phyloP scores from a whole-genome alignment of 2,329 filamentous ascomycete species.

The Apiospora phragmitis region DNA sequence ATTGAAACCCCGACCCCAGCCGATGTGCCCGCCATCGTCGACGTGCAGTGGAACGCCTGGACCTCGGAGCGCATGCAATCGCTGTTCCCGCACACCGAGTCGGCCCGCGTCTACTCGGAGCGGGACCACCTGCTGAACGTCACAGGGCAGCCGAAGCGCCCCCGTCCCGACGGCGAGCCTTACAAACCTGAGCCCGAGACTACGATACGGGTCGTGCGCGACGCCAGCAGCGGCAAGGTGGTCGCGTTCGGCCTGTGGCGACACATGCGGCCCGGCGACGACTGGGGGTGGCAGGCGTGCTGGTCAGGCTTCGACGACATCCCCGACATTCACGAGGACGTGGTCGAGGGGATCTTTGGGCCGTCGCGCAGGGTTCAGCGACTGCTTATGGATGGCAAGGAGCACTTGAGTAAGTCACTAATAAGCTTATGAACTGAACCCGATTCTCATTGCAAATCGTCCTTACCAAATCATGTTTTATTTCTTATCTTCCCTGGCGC shows the following conservation, averaged over 20 bases:
- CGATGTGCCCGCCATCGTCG: conserved; percentile 17
- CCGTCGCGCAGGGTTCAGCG: conserved; percentile 14
- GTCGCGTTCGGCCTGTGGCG: conserved; percentile 16
- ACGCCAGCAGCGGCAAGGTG: conserved; percentile 8
- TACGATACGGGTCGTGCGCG: conserved; percentile 13
- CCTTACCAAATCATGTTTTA: no score
- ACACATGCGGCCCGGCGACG: conserved; percentile 12
- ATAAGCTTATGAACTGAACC: neutral
- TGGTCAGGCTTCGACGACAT: conserved; percentile 15
- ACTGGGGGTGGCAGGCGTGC: conserved; percentile 13
- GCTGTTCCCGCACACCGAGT: conserved; percentile 15
- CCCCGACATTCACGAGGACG: conserved; percentile 13
- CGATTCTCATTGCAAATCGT: no score
- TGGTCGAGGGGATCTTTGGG: conserved; percentile 14
- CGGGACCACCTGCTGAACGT: conserved; percentile 15
- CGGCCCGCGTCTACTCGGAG: conserved; percentile 16
- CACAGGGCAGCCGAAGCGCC: neutral
- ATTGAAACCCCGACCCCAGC: conserved; percentile 6
- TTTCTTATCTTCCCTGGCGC: no score
- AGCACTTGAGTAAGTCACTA: conserved; percentile 15
- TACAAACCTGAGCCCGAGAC: neutral
- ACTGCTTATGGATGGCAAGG: conserved; percentile 14
- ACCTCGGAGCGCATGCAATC: conserved; percentile 13
- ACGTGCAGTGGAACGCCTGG: conserved; percentile 16
- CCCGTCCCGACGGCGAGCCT: neutral